Base-by-base conservation (phyloP, 768 basidiomycete species). In the Mycena haematopus region DNA sequence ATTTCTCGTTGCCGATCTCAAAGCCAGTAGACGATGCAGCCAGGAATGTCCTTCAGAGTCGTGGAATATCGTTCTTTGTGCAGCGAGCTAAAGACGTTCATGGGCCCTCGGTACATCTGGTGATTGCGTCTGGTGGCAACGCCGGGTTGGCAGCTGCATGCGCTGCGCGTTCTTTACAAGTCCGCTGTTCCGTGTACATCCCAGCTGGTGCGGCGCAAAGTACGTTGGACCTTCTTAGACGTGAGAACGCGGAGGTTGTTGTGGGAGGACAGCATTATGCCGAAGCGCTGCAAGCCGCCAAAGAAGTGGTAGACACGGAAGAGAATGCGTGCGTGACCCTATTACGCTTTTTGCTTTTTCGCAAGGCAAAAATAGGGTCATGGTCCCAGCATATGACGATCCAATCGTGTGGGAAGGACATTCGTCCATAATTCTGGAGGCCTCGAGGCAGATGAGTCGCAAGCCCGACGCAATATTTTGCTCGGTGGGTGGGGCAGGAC, bases 111-210 rank as follows among this genome's bases (percentile, higher is more conserved):
- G 77, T 86, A 6, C 91, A 91, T 71, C 76, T 87, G 45, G 77
- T 92, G 45, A 84, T 87, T 53, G 90, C 91, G 0, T 93, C 91
- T 0, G 84, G 88, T 6, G 91, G 91, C n/a, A 92, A 93, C 69
- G 92, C 89, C n/a, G 91, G 86, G 1, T 76, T 91, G 15, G 91
- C 90, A 14, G 83, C 84, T 0, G 90, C 90, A 17, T 82, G 84
- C 63, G 87, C 86, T 22, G 84, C 90, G 10, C 77, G 81, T 29
- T 75, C 70, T 21, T 78, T 91, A 24, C 74, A 75, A 7, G 76
- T 91, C 45, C 77, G 72, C 69, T 92, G 90, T 71, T 89, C 85
- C 7, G 86, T 92, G 2, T 92, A 80, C 70, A 77, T 93, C 24
- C 90, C 91, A 0, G 72, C 79, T 35, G 82, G 82, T 6, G 86